Conservation (phyloP, 2,329 filamentous ascomycete species). For the Coniochaeta prunicola region DNA sequence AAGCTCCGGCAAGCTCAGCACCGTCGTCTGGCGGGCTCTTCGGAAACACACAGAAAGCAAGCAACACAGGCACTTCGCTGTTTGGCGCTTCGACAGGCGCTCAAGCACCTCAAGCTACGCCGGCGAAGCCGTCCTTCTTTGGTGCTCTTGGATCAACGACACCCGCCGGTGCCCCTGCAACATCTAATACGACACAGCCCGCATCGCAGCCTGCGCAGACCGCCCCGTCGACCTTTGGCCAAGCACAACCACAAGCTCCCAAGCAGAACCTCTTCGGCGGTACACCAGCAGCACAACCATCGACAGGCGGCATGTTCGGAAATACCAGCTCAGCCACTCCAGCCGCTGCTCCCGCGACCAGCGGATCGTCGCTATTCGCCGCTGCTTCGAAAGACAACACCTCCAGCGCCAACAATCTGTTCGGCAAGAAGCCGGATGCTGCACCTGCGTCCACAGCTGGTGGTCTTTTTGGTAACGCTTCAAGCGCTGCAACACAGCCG, state of each 20-base stretch:
- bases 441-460: background rate
- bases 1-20: constrained; percentile 20
- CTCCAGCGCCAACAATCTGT: background rate
- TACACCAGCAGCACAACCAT: background rate
- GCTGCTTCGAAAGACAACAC: background rate
- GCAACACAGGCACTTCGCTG: background rate
- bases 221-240: constrained; percentile 1
- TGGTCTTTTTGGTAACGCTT: background rate
- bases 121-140: constrained; percentile 12
- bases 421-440: constrained; percentile 1
- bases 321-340: constrained; percentile 9
- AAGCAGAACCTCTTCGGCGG: background rate
- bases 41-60: constrained; percentile 10
- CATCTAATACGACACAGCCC: background rate
- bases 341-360: constrained; percentile 7
- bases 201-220: background rate
- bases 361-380: background rate
- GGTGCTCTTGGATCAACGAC: constrained; percentile 6
- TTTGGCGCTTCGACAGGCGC: constrained; percentile 11
- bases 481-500: background rate
- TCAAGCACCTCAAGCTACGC: constrained; percentile 7
- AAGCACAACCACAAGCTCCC: background rate
- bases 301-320: background rate
- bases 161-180: constrained; percentile 4
- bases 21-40: constrained; percentile 26